Base-by-base conservation (phyloP, 202 grass and related monocot species). In the Setaria viridis region DNA sequence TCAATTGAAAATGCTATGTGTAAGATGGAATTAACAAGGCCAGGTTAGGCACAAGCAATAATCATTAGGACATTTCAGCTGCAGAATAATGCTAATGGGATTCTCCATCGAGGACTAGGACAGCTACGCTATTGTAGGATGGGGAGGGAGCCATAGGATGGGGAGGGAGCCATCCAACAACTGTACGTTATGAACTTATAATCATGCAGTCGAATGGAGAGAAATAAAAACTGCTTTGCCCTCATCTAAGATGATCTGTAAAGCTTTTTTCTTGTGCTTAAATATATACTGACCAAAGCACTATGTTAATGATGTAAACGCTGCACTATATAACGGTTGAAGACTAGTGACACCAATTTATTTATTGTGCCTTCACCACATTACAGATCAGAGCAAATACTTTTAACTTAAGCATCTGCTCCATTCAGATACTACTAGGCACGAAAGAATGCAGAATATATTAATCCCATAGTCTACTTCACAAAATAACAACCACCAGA, bases 21-120 rank as follows among this genome's bases (percentile, higher is more conserved):
- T 62, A 62, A 11, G 70, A 66, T 17, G 9, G 53, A 32, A 13
- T 67, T 33, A 76, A 45, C 37, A 77, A 68, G 41, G 49, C 62
- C 64, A 70, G 42, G 19, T 20, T 70, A 85, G 39, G 51, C 41
- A 42, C 25, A 62, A 82, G 30, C 70, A 72, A 62, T 9, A 62
- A 29, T 48, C 13, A 25, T 59, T n/a, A 4, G 10, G 25, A 60
- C 53, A 85, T 68, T 14, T 76, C 4, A 9, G 43, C 29, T 34
- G 59, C 42, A 74, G 62, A 15, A 46, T 9, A 49, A 76, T 55
- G 15, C 5, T 12, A 30, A 84, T 25, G 2, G 49, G 46, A 6
- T 54, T 78, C 47, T 77, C 41, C 60, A 77, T 34, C 2, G 4
- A 46, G 14, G 15, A 59, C 10, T 46, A 58, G 35, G 66, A 67